These are phyloP conservation scores for Biscutella laevigata DNA, from an alignment of 441 rosid genomes.

Conservation along the genomic window DNA sequence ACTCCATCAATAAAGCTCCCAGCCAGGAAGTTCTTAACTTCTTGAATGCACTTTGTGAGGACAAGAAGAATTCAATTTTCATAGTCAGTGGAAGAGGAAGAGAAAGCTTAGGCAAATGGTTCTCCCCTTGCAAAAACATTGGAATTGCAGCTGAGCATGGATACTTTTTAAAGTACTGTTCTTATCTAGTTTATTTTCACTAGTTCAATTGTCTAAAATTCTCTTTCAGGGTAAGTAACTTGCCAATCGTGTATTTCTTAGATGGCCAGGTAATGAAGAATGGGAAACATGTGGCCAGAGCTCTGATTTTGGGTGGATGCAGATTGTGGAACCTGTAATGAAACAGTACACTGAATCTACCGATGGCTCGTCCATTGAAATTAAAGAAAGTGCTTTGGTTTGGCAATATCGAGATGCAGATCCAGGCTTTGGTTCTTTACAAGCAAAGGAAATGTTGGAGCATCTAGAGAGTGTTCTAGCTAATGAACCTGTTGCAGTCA, in stretches of 20 bases:
- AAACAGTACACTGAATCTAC: conserved; percentile 45
- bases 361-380: conserved; percentile 44
- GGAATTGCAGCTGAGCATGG: conserved; percentile 52
- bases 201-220: background rate
- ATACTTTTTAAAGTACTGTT: conserved; percentile 33
- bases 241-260: conserved; percentile 7
- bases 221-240: background rate
- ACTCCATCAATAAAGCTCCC: conserved; percentile 35
- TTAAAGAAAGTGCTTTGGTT: conserved; percentile 44
- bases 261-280: conserved; percentile 40
- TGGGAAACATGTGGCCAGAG: conserved; percentile 39
- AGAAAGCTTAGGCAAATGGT: conserved; percentile 35
- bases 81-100: conserved; percentile 48
- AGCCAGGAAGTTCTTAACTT: conserved; percentile 33
- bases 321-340: conserved; percentile 33
- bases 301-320: conserved; percentile 48
- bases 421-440: conserved; percentile 41
- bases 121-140: conserved; percentile 31
- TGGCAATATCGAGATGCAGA: conserved; percentile 48
- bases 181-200: conserved; percentile 3
- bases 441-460: conserved; percentile 50
- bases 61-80: conserved; percentile 34
- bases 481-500: conserved; percentile 48
- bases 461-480: conserved; percentile 47
- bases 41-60: conserved; percentile 32